phyloP scores from a whole-genome alignment of 306 rosid species.

The Dryas drummondii region DNA sequence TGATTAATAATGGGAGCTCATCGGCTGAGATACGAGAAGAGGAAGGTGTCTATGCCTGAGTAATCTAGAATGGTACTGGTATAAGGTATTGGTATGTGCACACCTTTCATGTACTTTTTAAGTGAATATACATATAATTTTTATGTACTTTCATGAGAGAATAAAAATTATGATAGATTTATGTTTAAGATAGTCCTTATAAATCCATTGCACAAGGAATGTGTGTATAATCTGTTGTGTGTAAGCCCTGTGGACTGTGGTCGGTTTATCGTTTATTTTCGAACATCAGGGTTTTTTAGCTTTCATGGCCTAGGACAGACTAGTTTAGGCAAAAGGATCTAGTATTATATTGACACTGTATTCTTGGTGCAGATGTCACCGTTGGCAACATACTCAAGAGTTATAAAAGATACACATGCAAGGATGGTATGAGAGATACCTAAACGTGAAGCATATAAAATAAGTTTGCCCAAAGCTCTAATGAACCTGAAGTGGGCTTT shows the following conservation, averaged over 20 bases:
- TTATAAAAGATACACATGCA: not conserved
- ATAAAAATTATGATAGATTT: not conserved
- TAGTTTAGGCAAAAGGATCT: not conserved
- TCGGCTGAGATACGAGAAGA: slow-evolving; percentile 63
- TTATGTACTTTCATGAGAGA: not conserved
- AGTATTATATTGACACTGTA: not conserved
- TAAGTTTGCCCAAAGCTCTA: not conserved
- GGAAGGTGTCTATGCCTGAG: not conserved
- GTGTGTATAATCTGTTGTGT: not conserved
- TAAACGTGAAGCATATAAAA: not conserved
- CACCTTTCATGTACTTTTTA: not conserved
- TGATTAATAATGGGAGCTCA: slow-evolving; percentile 26
- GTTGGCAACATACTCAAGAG: not conserved
- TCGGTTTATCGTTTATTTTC: not conserved
- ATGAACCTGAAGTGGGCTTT: not conserved
- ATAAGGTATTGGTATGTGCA: not conserved
- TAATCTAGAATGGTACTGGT: not conserved
- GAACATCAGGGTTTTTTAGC: not conserved
- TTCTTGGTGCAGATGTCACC: slow-evolving; percentile 8
- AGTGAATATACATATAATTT: no score
- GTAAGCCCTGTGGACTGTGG: not conserved
- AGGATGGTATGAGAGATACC: not conserved
- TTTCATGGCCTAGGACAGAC: not conserved
- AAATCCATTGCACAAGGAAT: not conserved
- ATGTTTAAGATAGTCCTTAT: no score